Base-by-base conservation (phyloP, 1,139 yeast species). In the Geotrichum carabidarum region DNA sequence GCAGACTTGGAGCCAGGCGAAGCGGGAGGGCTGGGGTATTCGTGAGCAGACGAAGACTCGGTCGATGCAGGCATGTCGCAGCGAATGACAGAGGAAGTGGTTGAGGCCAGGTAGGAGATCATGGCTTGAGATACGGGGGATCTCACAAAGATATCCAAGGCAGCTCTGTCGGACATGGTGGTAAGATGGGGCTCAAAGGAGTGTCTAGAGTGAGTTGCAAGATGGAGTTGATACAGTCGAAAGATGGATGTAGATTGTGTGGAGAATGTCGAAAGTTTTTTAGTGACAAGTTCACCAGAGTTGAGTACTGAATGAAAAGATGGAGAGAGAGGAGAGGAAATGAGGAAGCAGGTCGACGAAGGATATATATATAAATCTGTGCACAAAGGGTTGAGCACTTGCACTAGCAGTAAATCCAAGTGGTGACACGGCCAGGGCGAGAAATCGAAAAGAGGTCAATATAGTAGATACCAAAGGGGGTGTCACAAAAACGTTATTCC, bases 61-160 rank as follows among this genome's bases (percentile, higher is more conserved):
- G 44, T 12, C 2, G 62, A 59, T 4, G 67, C 53, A 50, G 71
- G 55, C 54, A 68, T 60, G 63, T 70, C 74, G 61, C 78, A 74
- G 62, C 82, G 83, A 62, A 91, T 86, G 58, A 91, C 86, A 7
- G 95, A 82, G 58, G 78, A 76, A 31, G 97, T 88, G 51, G 95
- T 85, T 37, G 87, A 77, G 8, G 86, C 96, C 62, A 91, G 76
- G 66, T 84, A 86, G 58, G 80, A 78, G 50, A 91, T 81, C 98
- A 91, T 91, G 57, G 86, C 86, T 47, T 79, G 73, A 55, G 80
- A 74, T 54, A 91, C 95, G 30, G 94, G 87, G 68, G 81, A 86
- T 70, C 85, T 80, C 57, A 90, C 76, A 67, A 91, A 90, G 56
- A 80, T 73, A 62, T 82, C 80, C 56, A 91, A 79, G 2, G 96